A percentile compares a stretch with the other conserved stretches of the same genome.
Conservation (phyloP, 1,139 yeast genomes). For the Pichia sp. region DNA sequence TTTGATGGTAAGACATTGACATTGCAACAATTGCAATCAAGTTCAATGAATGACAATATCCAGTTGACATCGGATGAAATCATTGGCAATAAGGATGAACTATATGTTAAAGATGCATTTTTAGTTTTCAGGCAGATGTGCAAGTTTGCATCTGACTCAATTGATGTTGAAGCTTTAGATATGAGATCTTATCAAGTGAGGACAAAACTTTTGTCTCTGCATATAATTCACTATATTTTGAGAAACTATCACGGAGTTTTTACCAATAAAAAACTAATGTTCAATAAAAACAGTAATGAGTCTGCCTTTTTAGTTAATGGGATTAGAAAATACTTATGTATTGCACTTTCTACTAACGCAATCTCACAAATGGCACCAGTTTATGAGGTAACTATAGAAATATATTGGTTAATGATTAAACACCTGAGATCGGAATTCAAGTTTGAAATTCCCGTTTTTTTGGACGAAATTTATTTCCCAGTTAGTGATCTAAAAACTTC, state of each 20-base stretch:
- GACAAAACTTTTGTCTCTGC: conserved; percentile 81
- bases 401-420: conserved; percentile 82
- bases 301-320: conserved; percentile 67
- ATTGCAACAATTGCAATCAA: conserved; percentile 28
- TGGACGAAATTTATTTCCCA: conserved; percentile 90
- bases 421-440: conserved; percentile 83
- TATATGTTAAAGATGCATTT: conserved; percentile 83
- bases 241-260: conserved; percentile 83
- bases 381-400: conserved; percentile 85
- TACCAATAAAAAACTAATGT: conserved; percentile 50
- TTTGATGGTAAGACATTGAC: conserved; percentile 31
- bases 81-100: conserved; percentile 50
- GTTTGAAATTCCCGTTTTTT: conserved; percentile 86
- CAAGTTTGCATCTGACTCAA: conserved; percentile 74
- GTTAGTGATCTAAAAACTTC: conserved; percentile 88
- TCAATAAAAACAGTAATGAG: conserved; percentile 49
- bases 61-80: conserved; percentile 44
- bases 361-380: conserved; percentile 90
- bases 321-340: conserved; percentile 74
- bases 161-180: conserved; percentile 68
- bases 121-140: conserved; percentile 91
- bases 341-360: conserved; percentile 82
- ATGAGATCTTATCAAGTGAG: conserved; percentile 89
- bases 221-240: conserved; percentile 77
- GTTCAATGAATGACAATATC: conserved; percentile 49